These are phyloP conservation scores for Alternaria solani DNA, from an alignment of 2,329 filamentous ascomycete genomes.

Conservation along the genomic window DNA sequence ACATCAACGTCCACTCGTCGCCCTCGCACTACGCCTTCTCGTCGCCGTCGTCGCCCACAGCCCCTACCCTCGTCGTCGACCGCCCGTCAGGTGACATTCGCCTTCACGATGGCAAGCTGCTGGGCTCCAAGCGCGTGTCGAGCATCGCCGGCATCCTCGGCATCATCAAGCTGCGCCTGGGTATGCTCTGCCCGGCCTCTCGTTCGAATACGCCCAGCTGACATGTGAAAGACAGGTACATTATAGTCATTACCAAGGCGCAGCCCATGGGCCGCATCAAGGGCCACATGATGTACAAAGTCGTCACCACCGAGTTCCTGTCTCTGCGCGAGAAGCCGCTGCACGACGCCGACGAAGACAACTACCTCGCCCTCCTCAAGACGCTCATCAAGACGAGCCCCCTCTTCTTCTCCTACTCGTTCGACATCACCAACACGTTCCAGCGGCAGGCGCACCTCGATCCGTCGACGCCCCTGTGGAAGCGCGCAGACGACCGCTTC, in stretches of 20 bases:
- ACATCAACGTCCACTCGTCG: conserved; percentile 96
- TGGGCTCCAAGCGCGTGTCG: conserved; percentile 82
- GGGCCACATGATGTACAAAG: conserved; percentile 95
- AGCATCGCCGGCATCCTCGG: conserved; percentile 96
- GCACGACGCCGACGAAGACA: conserved; percentile 92
- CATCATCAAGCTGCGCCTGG: conserved; percentile 90
- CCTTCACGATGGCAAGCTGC: conserved; percentile 79
- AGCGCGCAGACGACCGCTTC: conserved; percentile 93
- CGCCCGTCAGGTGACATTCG: conserved; percentile 90
- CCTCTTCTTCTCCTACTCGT: conserved; percentile 98
- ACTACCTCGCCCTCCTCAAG: conserved; percentile 83
- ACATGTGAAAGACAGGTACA: conserved; percentile 78
- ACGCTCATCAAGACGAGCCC: conserved; percentile 81
- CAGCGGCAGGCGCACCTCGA: conserved; percentile 88
- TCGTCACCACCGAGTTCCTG: conserved; percentile 89
- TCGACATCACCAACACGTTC: conserved; percentile 96
- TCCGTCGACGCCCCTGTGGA: conserved; percentile 79
- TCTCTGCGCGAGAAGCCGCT: conserved; percentile 91
- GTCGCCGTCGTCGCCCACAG: conserved; percentile 90
- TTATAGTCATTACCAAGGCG: conserved; percentile 94
- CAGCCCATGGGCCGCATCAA: conserved; percentile 89
- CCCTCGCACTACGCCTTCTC: conserved; percentile 94
- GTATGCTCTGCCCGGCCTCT: conserved; percentile 57
- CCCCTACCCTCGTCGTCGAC: conserved; percentile 87
- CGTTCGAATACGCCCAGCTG: conserved; percentile 13